Percentiles rank a stretch among this genome's conserved stretches.
These are phyloP conservation scores for Yarrowia galli DNA, from an alignment of 1,139 yeast genomes.

Conservation along the genomic window DNA sequence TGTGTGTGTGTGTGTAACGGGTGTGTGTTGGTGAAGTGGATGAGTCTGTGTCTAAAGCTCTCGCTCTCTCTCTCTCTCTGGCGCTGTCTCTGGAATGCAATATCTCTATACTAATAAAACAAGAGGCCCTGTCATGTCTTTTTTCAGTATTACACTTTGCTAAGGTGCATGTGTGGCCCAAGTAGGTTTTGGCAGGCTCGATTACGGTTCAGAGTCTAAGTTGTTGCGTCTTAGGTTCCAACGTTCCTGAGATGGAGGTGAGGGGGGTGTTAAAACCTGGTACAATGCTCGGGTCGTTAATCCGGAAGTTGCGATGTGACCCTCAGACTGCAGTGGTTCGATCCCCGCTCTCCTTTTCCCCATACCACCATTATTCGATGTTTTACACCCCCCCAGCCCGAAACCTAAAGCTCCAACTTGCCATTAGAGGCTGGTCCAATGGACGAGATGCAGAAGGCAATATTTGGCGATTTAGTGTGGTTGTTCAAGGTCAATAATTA, in stretches of 20 bases:
- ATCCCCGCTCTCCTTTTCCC: not conserved
- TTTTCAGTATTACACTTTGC: constrained; percentile 21
- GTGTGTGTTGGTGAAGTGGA: not conserved
- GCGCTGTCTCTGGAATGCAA: no score
- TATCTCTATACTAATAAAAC: not conserved
- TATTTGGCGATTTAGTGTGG: not conserved
- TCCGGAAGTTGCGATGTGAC: not conserved
- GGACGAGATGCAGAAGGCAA: constrained; percentile 10
- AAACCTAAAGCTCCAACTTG: constrained; percentile 5
- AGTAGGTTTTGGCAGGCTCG: constrained; percentile 14
- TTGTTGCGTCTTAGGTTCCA: not conserved
- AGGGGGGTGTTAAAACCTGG: not conserved
- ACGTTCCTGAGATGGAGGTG: constrained; percentile 18
- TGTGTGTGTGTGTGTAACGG: not conserved
- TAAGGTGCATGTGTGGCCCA: not conserved
- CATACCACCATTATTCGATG: not conserved
- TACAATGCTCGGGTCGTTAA: no score
- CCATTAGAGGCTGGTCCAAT: constrained; percentile 18
- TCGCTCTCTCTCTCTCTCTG: no score
- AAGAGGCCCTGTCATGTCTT: constrained; percentile 4
- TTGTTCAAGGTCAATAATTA: no score
- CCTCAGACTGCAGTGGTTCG: not conserved
- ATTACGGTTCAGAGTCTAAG: not conserved
- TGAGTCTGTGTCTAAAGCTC: not conserved
- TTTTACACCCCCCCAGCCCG: not conserved